Evolutionary conservation across 2,329 filamentous ascomycete genomes (phyloP).

Genomic region (Colletotrichum kahawae): DNA sequence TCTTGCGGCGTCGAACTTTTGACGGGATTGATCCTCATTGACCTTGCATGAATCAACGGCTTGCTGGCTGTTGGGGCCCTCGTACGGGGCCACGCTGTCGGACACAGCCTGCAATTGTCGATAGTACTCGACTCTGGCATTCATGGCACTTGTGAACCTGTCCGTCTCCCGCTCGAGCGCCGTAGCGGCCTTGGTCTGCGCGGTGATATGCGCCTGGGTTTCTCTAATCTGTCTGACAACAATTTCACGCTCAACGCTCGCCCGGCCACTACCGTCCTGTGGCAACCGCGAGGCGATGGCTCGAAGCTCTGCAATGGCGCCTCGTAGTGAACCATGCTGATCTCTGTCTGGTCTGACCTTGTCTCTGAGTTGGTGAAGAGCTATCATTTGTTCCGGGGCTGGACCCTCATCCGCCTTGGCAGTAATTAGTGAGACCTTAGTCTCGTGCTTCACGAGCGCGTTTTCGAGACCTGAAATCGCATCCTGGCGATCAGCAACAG

Average conservation of each 20-base stretch:
- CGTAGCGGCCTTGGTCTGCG: constrained; percentile 54
- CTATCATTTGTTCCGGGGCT: constrained; percentile 66
- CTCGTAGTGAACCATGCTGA: constrained; percentile 68
- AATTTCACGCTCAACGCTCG: constrained; percentile 65
- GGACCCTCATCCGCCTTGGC: constrained; percentile 72
- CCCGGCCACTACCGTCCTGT: constrained; percentile 44
- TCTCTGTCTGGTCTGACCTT: constrained; percentile 52
- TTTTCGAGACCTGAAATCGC: constrained; percentile 81
- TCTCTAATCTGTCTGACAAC: constrained; percentile 66
- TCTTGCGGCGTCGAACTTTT: constrained; percentile 65
- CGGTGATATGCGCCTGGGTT: constrained; percentile 57
- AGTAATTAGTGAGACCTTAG: constrained; percentile 61
- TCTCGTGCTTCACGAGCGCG: constrained; percentile 75
- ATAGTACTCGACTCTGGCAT: constrained; percentile 87
- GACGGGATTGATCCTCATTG: constrained; percentile 56
- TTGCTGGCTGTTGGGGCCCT: constrained; percentile 64
- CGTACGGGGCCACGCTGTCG: constrained; percentile 80
- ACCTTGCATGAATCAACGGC: constrained; percentile 45
- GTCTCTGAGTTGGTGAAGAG: constrained; percentile 54
- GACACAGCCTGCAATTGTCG: constrained; percentile 90
- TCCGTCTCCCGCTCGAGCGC: constrained; percentile 74
- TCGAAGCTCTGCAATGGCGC: constrained; percentile 72
- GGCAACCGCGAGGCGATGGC: constrained; percentile 63
- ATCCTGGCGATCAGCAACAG: constrained; percentile 79
- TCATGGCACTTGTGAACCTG: constrained; percentile 79